Percentiles rank a stretch among this genome's conserved stretches.
Evolutionary conservation across 176 grass and related monocot species (phyloP).

Genomic region (Poa annua): DNA sequence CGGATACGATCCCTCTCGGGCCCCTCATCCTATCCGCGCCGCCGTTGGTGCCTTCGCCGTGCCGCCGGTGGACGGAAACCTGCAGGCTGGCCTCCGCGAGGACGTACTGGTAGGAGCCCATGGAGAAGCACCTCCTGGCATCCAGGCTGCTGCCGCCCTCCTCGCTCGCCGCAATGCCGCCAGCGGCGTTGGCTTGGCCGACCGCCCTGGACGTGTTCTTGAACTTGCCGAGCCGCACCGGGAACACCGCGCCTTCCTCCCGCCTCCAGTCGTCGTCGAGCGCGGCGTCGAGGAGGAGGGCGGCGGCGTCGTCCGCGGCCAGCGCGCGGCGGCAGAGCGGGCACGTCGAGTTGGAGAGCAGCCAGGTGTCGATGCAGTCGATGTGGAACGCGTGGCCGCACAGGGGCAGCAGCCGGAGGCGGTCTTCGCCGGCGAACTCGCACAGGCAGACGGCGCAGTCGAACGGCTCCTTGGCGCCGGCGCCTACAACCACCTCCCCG

Average conservation of each 20-base stretch:
- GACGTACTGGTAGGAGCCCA: conserved; percentile 95
- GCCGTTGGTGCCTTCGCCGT: conserved; percentile 35
- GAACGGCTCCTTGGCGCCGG: conserved; percentile 74
- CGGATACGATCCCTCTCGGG: conserved; percentile 28
- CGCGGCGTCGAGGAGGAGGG: conserved; percentile 53
- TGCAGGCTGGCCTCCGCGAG: conserved; percentile 76
- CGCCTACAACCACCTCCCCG: conserved; percentile 71
- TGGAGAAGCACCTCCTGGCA: conserved; percentile 84
- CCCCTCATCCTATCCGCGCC: conserved; percentile 36
- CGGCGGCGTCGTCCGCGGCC: conserved; percentile 51
- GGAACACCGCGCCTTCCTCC: conserved; percentile 51
- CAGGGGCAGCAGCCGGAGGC: conserved; percentile 78
- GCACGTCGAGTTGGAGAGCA: conserved; percentile 96
- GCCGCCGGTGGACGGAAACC: conserved; percentile 63
- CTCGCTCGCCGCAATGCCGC: conserved; percentile 45
- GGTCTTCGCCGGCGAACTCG: conserved; percentile 85
- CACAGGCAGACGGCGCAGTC: conserved; percentile 95
- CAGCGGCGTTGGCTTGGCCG: background rate
- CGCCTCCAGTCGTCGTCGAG: conserved; percentile 56
- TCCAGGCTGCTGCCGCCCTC: conserved; percentile 87
- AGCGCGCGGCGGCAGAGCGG: conserved; percentile 83
- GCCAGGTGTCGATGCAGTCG: conserved; percentile 95
- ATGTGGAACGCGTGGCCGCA: conserved; percentile 97
- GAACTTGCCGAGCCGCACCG: conserved; percentile 95
- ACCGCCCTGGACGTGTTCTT: conserved; percentile 52